Evolutionary conservation across 2,329 filamentous ascomycete species (phyloP), one percentile per base, ranked within the genome.

Genomic region (Penicillium oxalicum): DNA sequence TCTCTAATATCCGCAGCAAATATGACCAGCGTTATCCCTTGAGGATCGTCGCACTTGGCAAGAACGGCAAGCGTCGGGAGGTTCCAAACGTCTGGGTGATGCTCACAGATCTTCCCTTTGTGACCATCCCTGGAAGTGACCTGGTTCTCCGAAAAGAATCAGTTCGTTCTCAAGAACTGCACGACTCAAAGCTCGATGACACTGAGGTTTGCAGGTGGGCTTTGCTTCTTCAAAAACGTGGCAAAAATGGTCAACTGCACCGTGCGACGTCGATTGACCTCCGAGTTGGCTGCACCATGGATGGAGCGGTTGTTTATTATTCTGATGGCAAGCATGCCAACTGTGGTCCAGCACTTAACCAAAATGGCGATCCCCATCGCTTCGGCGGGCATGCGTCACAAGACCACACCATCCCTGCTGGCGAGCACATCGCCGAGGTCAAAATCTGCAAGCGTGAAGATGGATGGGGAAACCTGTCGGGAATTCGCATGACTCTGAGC

Each of bases 221-320:
- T n/a, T 46, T 52, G 50, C 46, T 52, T 25, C 47, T 52, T 34
- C 33, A 46, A 25, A 47, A 46, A 26, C 47, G 47, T 6, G 47
- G 46, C 9, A 18, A 28, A 12, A 39, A 52, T 28, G 50, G 47
- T 7, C n/a, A 43, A 37, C n/a, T 32, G 52, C 47, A 18, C 44
- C 61, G 62, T n/a, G 74, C 72, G 0, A 64, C 59, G 2, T 66
- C 61, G 12, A 71, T 78, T 27, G 74, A 77, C 51, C 54, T 77
- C 2, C 65, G 73, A 2, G 69, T 76, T 5, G 75, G 75, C 4
- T 65, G 60, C 36, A 55, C 61, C 5, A 68, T 76, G 36, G 74
- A 77, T 44, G 74, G 75, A 26, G 73, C 70, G 4, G 65, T 73
- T 29, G 69, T 77, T 3, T 62, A 73, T 51, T 77, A 73, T 53